These are phyloP conservation scores for Saccharomycopsis microspora DNA, from an alignment of 805 yeast genomes.

Conservation along the genomic window DNA sequence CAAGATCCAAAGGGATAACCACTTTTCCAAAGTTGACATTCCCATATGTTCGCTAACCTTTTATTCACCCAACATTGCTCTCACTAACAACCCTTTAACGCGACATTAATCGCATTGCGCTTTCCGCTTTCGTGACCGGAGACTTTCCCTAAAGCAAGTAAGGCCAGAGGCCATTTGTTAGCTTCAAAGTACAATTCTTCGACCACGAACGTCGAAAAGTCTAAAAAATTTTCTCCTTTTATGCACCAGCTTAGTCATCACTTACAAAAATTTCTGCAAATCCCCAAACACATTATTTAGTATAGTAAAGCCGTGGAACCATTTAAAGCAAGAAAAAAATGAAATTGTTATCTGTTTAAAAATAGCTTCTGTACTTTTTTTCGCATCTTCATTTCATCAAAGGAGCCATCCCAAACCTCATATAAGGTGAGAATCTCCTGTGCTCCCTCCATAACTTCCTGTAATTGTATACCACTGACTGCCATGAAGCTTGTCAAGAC, in stretches of 20 bases:
- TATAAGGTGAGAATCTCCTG: conserved; percentile 78
- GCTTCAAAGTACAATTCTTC: conserved; percentile 18
- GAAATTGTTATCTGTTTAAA: conserved; percentile 12
- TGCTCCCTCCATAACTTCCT: conserved; percentile 67
- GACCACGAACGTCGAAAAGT: conserved; percentile 8
- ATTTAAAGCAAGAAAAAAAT: background rate
- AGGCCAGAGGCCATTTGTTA: conserved; percentile 9
- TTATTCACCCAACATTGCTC: too few species aligned
- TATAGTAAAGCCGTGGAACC: background rate
- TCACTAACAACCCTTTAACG: too few species aligned
- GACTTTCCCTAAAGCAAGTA: conserved; percentile 18
- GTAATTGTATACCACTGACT: conserved; percentile 63
- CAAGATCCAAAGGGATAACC: too few species aligned
- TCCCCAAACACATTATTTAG: background rate
- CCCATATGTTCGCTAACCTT: too few species aligned
- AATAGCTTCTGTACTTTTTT: conserved; percentile 32
- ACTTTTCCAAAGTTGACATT: too few species aligned
- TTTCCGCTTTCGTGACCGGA: conserved; percentile 18
- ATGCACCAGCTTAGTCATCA: too few species aligned
- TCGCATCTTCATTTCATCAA: conserved; percentile 54
- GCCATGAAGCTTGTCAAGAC: conserved; percentile 58
- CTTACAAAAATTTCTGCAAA: too few species aligned
- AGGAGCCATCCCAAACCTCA: conserved; percentile 70
- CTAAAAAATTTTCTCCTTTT: background rate
- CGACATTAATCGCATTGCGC: conserved; percentile 11